A percentile compares a stretch with the other conserved stretches of the same genome.
Evolutionary conservation across 2,329 filamentous ascomycete species (phyloP).

Genomic region (Ascochyta lentis): DNA sequence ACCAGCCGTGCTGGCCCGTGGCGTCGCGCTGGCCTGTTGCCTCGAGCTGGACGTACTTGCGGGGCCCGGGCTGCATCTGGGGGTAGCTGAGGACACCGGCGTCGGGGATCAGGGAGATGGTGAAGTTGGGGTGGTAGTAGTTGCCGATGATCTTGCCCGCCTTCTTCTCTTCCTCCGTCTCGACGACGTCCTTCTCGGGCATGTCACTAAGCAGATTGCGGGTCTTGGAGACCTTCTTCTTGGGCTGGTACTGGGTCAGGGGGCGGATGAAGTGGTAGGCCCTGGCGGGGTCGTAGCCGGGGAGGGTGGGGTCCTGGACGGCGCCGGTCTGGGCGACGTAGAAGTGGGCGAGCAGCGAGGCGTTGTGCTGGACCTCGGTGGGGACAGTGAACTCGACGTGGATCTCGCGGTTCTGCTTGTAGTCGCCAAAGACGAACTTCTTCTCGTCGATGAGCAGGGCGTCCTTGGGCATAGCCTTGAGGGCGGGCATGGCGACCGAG

Average conservation of each 20-base stretch:
- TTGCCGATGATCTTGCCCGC: conserved; percentile 75
- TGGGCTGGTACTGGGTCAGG: conserved; percentile 85
- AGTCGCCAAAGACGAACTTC: conserved; percentile 79
- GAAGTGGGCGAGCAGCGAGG: conserved; percentile 94
- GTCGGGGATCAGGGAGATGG: conserved; percentile 84
- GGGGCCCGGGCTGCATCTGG: conserved; percentile 73
- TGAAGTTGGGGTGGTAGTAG: conserved; percentile 96
- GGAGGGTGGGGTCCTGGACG: conserved; percentile 75
- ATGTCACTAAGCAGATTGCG: conserved; percentile 75
- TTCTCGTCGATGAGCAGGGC: conserved; percentile 80
- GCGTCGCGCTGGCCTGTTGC: conserved; percentile 80
- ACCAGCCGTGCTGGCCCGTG: conserved; percentile 89
- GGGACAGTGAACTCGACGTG: conserved; percentile 82
- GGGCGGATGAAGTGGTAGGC: conserved; percentile 87
- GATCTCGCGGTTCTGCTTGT: conserved; percentile 76
- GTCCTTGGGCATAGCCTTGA: conserved; percentile 70
- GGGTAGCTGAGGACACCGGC: conserved; percentile 73
- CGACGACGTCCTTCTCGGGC: conserved; percentile 56
- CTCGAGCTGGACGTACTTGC: conserved; percentile 82
- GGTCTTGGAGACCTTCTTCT: conserved; percentile 88
- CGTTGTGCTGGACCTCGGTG: conserved; percentile 82
- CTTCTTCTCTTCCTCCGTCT: conserved; percentile 58
- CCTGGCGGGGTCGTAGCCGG: conserved; percentile 73
- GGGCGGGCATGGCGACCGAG: conserved; percentile 70
- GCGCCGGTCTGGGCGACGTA: conserved; percentile 81